Conservation (phyloP, 164 flowering plant species). For the Berberis vulgaris region DNA sequence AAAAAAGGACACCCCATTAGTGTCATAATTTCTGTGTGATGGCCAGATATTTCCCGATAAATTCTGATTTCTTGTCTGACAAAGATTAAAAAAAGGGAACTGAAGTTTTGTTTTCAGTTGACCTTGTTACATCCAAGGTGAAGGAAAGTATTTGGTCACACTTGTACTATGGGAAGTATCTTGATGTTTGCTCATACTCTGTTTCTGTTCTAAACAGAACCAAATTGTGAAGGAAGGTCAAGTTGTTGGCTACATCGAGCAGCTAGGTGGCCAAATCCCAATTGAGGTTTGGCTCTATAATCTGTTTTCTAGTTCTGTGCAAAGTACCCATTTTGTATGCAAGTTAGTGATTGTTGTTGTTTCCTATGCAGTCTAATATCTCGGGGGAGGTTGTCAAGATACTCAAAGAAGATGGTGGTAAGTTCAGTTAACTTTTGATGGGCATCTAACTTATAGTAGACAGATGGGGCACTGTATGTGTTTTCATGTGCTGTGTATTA, state of each 20-base stretch:
- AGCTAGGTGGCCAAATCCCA: conserved; percentile 64
- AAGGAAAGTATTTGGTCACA: background rate
- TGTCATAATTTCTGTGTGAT: no score
- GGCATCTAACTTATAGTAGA: background rate
- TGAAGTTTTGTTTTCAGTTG: background rate
- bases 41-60: no score
- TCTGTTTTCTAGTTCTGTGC: background rate
- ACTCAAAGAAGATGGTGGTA: conserved; percentile 73
- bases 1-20: no score
- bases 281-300: conserved; percentile 40
- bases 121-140: background rate
- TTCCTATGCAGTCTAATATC: conserved; percentile 43
- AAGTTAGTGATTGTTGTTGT: background rate
- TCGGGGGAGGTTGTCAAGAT: conserved; percentile 71
- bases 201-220: conserved; percentile 34
- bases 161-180: background rate
- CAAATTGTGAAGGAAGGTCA: conserved; percentile 78
- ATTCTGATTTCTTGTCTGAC: no score
- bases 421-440: conserved; percentile 9
- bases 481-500: conserved; percentile 6
- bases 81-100: no score
- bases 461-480: background rate
- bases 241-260: conserved; percentile 72
- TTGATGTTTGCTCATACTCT: background rate
- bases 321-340: background rate